Percentiles rank a stretch among this genome's conserved stretches.
Evolutionary conservation across 78 protist species (phyloP).

Genomic region (Chrysochromulina tobinii): DNA sequence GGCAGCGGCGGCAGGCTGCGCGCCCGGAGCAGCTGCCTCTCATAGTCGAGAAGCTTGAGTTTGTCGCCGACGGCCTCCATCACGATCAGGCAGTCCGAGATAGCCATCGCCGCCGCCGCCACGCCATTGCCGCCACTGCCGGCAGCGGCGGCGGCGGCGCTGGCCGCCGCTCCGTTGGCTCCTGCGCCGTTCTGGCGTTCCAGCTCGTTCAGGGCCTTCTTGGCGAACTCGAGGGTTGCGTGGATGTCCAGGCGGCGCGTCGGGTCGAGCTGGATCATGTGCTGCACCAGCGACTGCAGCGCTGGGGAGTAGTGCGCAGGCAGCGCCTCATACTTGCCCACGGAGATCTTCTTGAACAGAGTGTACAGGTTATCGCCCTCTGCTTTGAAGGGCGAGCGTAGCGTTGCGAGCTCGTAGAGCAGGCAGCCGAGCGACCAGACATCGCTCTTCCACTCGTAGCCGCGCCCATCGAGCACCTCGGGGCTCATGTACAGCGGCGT

Average conservation of each 20-base stretch:
- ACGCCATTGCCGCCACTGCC: not conserved
- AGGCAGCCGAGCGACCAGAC: constrained; percentile 70
- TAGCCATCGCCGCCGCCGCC: not conserved
- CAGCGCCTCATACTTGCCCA: not conserved
- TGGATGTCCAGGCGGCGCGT: not conserved
- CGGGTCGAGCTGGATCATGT: not conserved
- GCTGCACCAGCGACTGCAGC: not conserved
- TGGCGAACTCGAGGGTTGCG: not conserved
- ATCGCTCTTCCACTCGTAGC: constrained; percentile 42
- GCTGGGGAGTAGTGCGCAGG: not conserved
- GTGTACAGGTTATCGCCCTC: constrained; percentile 7
- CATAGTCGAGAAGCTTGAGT: constrained; percentile 2
- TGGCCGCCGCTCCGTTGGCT: not conserved
- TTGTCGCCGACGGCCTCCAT: not conserved
- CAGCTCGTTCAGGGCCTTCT: not conserved
- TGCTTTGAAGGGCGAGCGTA: constrained; percentile 16
- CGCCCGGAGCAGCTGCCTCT: not conserved
- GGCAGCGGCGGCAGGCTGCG: not conserved
- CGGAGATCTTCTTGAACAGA: constrained; percentile 16
- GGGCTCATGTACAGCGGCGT: constrained; percentile 80
- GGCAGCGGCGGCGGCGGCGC: not conserved
- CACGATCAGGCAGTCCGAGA: not conserved
- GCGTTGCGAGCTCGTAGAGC: constrained; percentile 54
- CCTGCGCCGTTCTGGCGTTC: no score
- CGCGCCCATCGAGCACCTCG: constrained; percentile 57